Evolutionary conservation across 768 basidiomycete genomes (phyloP).

Genomic region (Hydnomerulius pinastri): DNA sequence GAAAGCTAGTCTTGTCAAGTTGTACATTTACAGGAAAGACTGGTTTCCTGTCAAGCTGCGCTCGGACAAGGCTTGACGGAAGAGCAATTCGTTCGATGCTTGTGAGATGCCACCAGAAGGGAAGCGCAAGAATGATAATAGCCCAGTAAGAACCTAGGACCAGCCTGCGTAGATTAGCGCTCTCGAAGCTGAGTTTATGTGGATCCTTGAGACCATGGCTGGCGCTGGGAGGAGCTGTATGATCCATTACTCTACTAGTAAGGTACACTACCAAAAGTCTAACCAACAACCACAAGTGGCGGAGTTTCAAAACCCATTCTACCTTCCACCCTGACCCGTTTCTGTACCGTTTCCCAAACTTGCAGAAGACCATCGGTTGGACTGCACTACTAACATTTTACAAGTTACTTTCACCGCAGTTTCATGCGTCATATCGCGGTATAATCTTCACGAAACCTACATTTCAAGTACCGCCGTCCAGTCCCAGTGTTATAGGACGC

Average conservation of each 20-base stretch:
- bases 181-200: slow-evolving; percentile 54
- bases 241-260: slow-evolving; percentile 23
- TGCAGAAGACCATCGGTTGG: slow-evolving; percentile 11
- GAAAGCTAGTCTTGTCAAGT: slow-evolving; percentile 35
- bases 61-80: slow-evolving; percentile 59
- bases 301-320: slow-evolving; percentile 38
- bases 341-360: slow-evolving; percentile 6
- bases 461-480: slow-evolving; percentile 7
- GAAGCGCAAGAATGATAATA: slow-evolving; percentile 73
- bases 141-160: slow-evolving; percentile 80
- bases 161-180: slow-evolving; percentile 47
- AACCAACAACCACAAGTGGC: slow-evolving; percentile 17
- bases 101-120: slow-evolving; percentile 94
- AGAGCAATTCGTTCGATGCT: slow-evolving; percentile 82
- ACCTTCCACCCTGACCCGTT: slow-evolving; percentile 18
- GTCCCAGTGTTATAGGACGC: background rate
- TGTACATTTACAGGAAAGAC: slow-evolving; percentile 44
- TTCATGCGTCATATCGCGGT: slow-evolving; percentile 5
- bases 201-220: slow-evolving; percentile 43
- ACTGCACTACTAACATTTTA: slow-evolving; percentile 1
- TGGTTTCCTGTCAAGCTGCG: slow-evolving; percentile 48
- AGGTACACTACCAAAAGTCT: slow-evolving; percentile 6
- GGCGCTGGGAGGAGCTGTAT: slow-evolving; percentile 6
- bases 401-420: slow-evolving; percentile 2
- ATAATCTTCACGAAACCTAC: slow-evolving; percentile 1